phyloP scores from a whole-genome alignment of 2,329 filamentous ascomycete genomes.

The Sordariomycetes sp. region DNA sequence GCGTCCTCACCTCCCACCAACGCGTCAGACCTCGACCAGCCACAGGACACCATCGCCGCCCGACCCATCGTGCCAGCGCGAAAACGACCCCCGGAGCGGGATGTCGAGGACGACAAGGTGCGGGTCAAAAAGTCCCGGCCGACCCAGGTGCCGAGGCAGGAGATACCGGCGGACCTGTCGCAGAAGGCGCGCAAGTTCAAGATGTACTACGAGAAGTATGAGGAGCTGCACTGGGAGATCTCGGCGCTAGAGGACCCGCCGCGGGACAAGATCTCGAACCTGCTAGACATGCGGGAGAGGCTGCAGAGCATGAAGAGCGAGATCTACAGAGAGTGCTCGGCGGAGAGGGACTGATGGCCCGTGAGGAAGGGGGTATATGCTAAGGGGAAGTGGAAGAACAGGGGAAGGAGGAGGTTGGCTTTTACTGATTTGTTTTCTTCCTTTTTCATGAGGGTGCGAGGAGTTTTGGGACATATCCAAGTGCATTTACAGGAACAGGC shows the following conservation, averaged over 20 bases:
- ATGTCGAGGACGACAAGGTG: constrained; percentile 8
- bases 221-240: constrained; percentile 42
- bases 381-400: background rate
- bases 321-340: constrained; percentile 35
- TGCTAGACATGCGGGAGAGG: constrained; percentile 40
- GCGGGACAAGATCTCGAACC: constrained; percentile 31
- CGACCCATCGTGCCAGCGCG: background rate
- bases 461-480: background rate
- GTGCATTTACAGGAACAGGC: background rate
- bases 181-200: constrained; percentile 42
- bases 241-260: constrained; percentile 33
- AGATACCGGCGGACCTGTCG: constrained; percentile 27
- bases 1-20: constrained; percentile 55
- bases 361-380: background rate
- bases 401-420: background rate
- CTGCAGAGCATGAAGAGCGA: constrained; percentile 44
- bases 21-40: constrained; percentile 44
- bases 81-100: constrained; percentile 6
- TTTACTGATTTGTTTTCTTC: constrained; percentile 3
- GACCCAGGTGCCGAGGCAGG: constrained; percentile 15
- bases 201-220: constrained; percentile 40
- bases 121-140: constrained; percentile 2
- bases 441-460: constrained; percentile 3
- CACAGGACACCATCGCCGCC: background rate
- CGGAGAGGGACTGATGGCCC: constrained; percentile 5